Evolutionary conservation across 768 basidiomycete species (phyloP).

Genomic region (Auricularia sp.): DNA sequence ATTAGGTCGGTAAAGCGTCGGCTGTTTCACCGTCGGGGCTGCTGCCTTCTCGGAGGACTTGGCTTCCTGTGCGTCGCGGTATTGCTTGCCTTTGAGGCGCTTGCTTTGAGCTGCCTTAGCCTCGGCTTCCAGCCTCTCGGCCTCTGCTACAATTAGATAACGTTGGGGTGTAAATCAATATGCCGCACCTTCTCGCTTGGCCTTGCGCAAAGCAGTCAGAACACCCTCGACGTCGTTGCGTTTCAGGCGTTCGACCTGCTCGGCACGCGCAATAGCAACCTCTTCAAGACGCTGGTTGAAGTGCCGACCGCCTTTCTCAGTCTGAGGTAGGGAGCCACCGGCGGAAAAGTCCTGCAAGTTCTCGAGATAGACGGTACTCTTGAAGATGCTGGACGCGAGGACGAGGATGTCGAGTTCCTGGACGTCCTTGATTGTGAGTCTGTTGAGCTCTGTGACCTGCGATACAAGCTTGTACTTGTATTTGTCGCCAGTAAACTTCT

Average conservation of each 20-base stretch:
- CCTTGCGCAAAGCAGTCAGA: conserved; percentile 52
- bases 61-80: conserved; percentile 48
- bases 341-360: conserved; percentile 65
- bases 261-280: conserved; percentile 43
- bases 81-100: conserved; percentile 65
- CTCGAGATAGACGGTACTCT: conserved; percentile 63
- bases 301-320: conserved; percentile 61
- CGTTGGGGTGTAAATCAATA: conserved; percentile 7
- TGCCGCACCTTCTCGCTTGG: conserved; percentile 47
- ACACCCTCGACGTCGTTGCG: conserved; percentile 55
- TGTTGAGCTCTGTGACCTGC: conserved; percentile 61
- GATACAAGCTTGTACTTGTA: conserved; percentile 60
- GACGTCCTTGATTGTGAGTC: conserved; percentile 60
- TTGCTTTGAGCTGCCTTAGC: conserved; percentile 43
- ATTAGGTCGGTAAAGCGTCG: conserved; percentile 2
- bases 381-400: conserved; percentile 79
- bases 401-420: conserved; percentile 79
- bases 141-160: conserved; percentile 21
- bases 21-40: conserved; percentile 6
- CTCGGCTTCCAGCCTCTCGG: conserved; percentile 34
- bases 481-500: conserved; percentile 60
- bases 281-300: conserved; percentile 76
- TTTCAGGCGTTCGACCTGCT: conserved; percentile 60
- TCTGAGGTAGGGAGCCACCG: conserved; percentile 51
- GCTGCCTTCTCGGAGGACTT: conserved; percentile 19